Base-by-base conservation (phyloP, 2,329 filamentous ascomycete genomes). In the Sphaceloma murrayae region DNA sequence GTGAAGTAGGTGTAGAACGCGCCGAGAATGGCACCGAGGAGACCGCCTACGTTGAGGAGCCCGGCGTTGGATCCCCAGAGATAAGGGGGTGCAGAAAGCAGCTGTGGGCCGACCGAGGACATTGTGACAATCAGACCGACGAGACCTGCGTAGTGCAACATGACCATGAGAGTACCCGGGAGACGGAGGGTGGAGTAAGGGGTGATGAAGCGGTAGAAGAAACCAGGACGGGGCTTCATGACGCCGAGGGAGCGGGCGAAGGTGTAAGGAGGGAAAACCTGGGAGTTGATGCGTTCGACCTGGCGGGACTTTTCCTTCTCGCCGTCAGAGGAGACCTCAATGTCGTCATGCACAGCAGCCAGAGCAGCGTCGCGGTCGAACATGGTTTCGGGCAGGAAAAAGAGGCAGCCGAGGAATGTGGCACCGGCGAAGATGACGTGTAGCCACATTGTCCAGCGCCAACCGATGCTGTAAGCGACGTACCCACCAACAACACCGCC, bases 81-180 rank as follows among this genome's bases (percentile, higher is more conserved):
- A 43, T 66, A 67, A 0, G 64, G 65, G 9, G 64, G 65, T 5
- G 48, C 50, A 4, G 60, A 54, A 2, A 67, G 54, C 1, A 67
- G 40, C 39, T 62, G 58, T 0, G 64, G 58, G 3, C 54, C 59
- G n/a, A 67, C 54, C 2, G 56, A 60, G 32, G 59, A 58, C 31
- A 62, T 58, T 1, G 61, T 60, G 13, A 67, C 63, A 27, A 66
- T 57, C 2, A 60, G 58, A 11, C 62, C 65, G 5, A 67, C 59
- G 1, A 67, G 54, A 1, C 64, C 65, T 4, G 62, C 62, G 44
- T 68, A 67, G 54, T 64, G 64, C 0, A 61, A 48, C 32, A 64
- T 61, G 9, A 67, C 57, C 3, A 67, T 56, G 61, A 63, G 65
- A 0, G 63, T 62, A 24, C 65, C 65, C 3, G 65, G 65, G 16